Conservation (phyloP, 2,329 filamentous ascomycete genomes). For the Trichophyton simii region DNA sequence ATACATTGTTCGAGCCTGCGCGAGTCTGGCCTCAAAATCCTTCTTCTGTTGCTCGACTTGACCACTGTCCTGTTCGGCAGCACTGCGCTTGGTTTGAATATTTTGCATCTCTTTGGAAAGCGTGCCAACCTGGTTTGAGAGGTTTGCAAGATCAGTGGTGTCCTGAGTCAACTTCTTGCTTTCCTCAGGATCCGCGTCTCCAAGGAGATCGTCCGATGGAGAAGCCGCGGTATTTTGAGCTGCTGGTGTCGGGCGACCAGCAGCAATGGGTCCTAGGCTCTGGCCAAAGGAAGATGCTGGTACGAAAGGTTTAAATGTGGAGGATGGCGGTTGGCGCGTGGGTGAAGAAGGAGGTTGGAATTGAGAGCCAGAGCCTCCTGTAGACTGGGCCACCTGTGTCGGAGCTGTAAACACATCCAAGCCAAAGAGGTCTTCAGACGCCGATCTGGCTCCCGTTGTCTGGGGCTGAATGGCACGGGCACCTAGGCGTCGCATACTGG, state of each 20-base stretch:
- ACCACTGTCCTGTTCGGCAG: conserved; percentile 68
- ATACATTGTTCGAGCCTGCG: conserved; percentile 75
- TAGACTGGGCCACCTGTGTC: conserved; percentile 51
- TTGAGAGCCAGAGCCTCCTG: conserved; percentile 54
- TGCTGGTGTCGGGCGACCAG: conserved; percentile 24
- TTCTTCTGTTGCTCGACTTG: conserved; percentile 77
- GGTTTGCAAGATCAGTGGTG: conserved; percentile 81
- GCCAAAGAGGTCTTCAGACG: conserved; percentile 86
- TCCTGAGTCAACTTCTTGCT: conserved; percentile 81
- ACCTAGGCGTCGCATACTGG: conserved; percentile 56
- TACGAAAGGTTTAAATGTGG: conserved; percentile 75
- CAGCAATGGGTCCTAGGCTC: conserved; percentile 66
- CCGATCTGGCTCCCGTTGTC: conserved; percentile 54
- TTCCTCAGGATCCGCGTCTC: conserved; percentile 76
- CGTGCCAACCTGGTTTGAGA: conserved; percentile 89
- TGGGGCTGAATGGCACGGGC: conserved; percentile 24
- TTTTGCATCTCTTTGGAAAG: conserved; percentile 90
- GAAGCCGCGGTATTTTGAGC: conserved; percentile 34
- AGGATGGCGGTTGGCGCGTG: conserved; percentile 26
- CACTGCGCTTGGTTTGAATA: conserved; percentile 67
- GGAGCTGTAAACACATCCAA: conserved; percentile 61
- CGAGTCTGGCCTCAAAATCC: conserved; percentile 78
- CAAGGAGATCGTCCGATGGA: conserved; percentile 71
- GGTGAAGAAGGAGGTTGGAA: conserved; percentile 42
- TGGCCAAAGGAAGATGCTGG: conserved; percentile 89